Evolutionary conservation across 2,329 filamentous ascomycete genomes (phyloP), one percentile per base, ranked within the genome.

Genomic region (Xylariaceae sp.): DNA sequence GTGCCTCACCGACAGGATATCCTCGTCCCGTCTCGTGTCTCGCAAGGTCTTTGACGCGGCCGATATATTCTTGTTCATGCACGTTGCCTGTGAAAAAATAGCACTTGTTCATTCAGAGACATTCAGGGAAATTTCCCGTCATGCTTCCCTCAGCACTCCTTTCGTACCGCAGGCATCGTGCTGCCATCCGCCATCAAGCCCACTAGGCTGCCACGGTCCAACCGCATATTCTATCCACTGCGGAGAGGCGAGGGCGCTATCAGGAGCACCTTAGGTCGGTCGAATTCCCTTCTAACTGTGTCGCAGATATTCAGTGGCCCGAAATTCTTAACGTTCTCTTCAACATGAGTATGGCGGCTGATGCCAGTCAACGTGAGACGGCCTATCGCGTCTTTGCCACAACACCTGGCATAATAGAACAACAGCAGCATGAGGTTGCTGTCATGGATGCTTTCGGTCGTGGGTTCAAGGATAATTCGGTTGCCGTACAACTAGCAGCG

Each of bases 301-400:
- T 58, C 21, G 22, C 70, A 95, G 90, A 84, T 64, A 84, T 94
- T 59, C 79, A 85, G 68, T 99, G 94, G 94, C 85, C 89, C 42
- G 94, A 97, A 67, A 82, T 99, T 37, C 81, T 99, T 26, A 84
- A 83, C 36, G 85, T 87, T 18, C 80, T 99, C 46, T 96, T 96
- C 76, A 86, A 90, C 65, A 84, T 95, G 37, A 97, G 92, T 72
- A 91, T 95, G 71, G 92, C 90, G 19, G 77, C 81, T 49, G 89
- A 96, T 58, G 74, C 88, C 29, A 87, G 87, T 60, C 88, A 95
- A 74, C 86, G 94, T 59, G 94, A 97, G 74, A 90, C 87, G 45
- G 90, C 94, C 16, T 99, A 94, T 76, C 85, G 94, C 58, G 94
- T 99, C 66, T 96, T 99, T 70, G 87, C 92, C 42, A 92, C 92